Evolutionary conservation across 345 rosid species (phyloP).

Genomic region (Ceriops tagal): DNA sequence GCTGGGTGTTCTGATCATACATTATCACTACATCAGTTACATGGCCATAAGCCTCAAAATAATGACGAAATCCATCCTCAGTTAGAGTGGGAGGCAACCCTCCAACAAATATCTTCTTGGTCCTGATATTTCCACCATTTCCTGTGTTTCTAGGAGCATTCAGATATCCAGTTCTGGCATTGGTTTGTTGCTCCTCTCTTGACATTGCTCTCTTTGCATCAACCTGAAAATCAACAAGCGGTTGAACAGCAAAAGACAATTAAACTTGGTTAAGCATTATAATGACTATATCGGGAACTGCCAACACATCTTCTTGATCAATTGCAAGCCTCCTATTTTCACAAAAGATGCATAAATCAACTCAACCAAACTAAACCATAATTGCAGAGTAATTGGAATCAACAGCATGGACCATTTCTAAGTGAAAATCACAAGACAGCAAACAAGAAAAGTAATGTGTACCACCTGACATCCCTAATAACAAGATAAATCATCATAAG

Average conservation of each 20-base stretch:
- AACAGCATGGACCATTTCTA: too few relatives aligned
- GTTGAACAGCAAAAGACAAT: background rate
- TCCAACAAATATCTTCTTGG: constrained; percentile 98
- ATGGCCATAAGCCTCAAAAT: constrained; percentile 80
- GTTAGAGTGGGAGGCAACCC: constrained; percentile 85
- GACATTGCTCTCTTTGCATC: constrained; percentile 93
- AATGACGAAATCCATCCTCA: constrained; percentile 76
- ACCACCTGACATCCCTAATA: too few relatives aligned
- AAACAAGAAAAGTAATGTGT: too few relatives aligned
- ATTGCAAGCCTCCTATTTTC: too few relatives aligned
- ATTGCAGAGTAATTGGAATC: too few relatives aligned
- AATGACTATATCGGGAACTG: too few relatives aligned
- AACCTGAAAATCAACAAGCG: constrained; percentile 40
- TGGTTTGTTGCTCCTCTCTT: constrained; percentile 85
- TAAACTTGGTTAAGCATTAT: background rate
- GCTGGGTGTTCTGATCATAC: constrained; percentile 90
- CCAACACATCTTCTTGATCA: too few relatives aligned
- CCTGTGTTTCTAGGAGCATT: constrained; percentile 61
- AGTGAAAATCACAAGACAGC: too few relatives aligned
- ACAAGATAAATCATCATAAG: too few relatives aligned
- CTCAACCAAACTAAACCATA: too few relatives aligned
- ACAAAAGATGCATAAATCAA: too few relatives aligned
- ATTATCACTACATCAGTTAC: constrained; percentile 94
- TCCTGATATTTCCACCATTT: constrained; percentile 54
- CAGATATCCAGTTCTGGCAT: constrained; percentile 51